Percentiles rank a stretch among this genome's conserved stretches.
Conservation (phyloP, 202 grass and related monocot species). For the Zoysia matrella region DNA sequence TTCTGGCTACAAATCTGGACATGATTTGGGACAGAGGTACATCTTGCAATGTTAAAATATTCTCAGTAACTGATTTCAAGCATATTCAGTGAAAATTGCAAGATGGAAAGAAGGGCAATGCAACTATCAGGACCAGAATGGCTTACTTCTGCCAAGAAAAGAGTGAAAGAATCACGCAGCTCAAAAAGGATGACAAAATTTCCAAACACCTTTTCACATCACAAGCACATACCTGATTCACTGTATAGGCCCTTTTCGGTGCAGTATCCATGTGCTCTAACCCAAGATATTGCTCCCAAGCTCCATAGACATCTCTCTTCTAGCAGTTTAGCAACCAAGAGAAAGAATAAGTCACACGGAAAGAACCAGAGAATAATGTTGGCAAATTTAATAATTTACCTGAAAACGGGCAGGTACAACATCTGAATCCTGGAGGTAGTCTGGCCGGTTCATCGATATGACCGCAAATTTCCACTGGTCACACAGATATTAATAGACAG, state of each 20-base stretch:
- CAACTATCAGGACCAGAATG: not conserved
- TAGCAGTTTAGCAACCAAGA: slow-evolving; percentile 33
- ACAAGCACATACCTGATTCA: slow-evolving; percentile 72
- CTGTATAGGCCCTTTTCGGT: slow-evolving; percentile 74
- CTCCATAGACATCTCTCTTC: slow-evolving; percentile 95
- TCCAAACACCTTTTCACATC: too few species aligned
- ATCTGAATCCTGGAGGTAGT: slow-evolving; percentile 90
- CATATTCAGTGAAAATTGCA: not conserved
- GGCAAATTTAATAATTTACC: slow-evolving; percentile 52
- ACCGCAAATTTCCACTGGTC: slow-evolving; percentile 97
- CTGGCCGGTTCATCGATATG: slow-evolving; percentile 80
- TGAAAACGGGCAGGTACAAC: slow-evolving; percentile 76
- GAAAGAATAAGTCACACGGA: slow-evolving; percentile 28
- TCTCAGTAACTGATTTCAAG: not conserved
- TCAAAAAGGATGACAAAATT: not conserved
- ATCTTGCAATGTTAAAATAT: not conserved
- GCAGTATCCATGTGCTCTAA: slow-evolving; percentile 88
- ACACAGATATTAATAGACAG: slow-evolving; percentile 43
- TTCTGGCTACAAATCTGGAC: too few species aligned
- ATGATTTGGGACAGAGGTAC: not conserved
- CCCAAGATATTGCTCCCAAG: slow-evolving; percentile 98
- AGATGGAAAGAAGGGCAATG: not conserved
- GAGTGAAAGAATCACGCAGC: not conserved
- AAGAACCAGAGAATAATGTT: slow-evolving; percentile 30
- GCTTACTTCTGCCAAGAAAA: not conserved